Percentiles rank a stretch among this genome's conserved stretches.
These are phyloP conservation scores for Ciborinia camelliae DNA, from an alignment of 2,329 filamentous ascomycete genomes.

Conservation along the genomic window DNA sequence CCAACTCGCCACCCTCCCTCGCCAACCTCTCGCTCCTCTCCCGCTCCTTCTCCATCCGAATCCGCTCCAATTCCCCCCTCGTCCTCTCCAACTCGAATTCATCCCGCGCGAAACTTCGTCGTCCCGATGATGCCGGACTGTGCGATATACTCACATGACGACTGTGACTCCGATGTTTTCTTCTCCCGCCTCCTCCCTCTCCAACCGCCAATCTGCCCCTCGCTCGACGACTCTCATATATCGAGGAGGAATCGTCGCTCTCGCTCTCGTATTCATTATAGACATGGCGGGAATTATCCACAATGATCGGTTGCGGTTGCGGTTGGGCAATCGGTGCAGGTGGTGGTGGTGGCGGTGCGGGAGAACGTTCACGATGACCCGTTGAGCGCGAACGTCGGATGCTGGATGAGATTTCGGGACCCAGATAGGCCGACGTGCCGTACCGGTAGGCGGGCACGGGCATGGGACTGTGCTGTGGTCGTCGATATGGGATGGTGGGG, in stretches of 20 bases:
- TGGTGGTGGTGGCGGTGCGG: slow-evolving; percentile 21
- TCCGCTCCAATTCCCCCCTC: slow-evolving; percentile 45
- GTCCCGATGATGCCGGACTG: neutral
- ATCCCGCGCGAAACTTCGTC: slow-evolving; percentile 31
- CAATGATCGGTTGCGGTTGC: slow-evolving; percentile 52
- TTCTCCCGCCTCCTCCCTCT: neutral
- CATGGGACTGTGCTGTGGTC: slow-evolving; percentile 31
- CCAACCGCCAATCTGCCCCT: slow-evolving; percentile 30
- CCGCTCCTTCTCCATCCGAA: slow-evolving; percentile 40
- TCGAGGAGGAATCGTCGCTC: slow-evolving; percentile 6
- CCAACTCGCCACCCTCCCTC: slow-evolving; percentile 33
- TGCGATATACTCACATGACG: slow-evolving; percentile 17
- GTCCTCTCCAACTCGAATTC: slow-evolving; percentile 43
- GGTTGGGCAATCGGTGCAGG: slow-evolving; percentile 21
- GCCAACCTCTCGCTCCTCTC: slow-evolving; percentile 47
- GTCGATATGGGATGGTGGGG: slow-evolving; percentile 37
- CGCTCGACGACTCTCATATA: neutral
- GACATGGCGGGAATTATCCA: slow-evolving; percentile 47
- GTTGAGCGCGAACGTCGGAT: slow-evolving; percentile 25
- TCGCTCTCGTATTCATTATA: slow-evolving; percentile 14
- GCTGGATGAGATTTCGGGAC: slow-evolving; percentile 27
- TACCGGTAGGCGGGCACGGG: slow-evolving; percentile 22
- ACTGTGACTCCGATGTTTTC: slow-evolving; percentile 12
- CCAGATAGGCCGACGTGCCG: slow-evolving; percentile 23
- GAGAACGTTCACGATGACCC: slow-evolving; percentile 18